A percentile compares a stretch with the other conserved stretches of the same genome.
Conservation (phyloP, 257 asterid species). For the Plectranthus barbatus region DNA sequence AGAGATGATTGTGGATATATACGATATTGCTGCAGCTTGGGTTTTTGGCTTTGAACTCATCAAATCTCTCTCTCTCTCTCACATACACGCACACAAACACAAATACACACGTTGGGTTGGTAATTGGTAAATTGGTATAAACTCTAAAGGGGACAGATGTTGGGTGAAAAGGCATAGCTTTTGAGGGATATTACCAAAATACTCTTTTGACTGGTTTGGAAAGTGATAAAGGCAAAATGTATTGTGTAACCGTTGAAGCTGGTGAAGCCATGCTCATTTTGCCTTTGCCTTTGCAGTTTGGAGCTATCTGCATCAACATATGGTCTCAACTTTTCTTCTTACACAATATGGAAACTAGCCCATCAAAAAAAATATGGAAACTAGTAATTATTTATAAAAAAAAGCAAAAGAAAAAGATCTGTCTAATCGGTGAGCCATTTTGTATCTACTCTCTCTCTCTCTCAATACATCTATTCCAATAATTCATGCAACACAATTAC, state of each 20-base stretch:
- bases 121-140: no score
- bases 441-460: neutral
- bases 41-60: neutral
- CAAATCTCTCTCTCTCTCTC: neutral
- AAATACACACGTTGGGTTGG: conserved; percentile 33
- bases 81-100: neutral
- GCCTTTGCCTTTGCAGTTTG: conserved; percentile 26
- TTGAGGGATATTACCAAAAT: conserved; percentile 72
- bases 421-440: neutral
- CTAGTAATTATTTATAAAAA: neutral
- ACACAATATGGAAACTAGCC: no score
- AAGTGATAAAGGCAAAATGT: conserved; percentile 29
- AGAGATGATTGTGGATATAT: conserved; percentile 10
- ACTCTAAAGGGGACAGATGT: conserved; percentile 41
- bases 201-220: conserved; percentile 70
- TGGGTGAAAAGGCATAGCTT: conserved; percentile 41
- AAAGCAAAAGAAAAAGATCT: neutral
- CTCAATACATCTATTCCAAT: neutral
- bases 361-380: no score
- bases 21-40: neutral
- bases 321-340: conserved; percentile 17
- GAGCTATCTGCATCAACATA: conserved; percentile 16
- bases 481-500: neutral
- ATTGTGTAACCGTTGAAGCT: conserved; percentile 51
- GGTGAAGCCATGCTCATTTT: conserved; percentile 23